Evolutionary conservation across 164 flowering plant species (phyloP), one percentile per base, ranked within the genome.

Genomic region (Dillenia turbinata): DNA sequence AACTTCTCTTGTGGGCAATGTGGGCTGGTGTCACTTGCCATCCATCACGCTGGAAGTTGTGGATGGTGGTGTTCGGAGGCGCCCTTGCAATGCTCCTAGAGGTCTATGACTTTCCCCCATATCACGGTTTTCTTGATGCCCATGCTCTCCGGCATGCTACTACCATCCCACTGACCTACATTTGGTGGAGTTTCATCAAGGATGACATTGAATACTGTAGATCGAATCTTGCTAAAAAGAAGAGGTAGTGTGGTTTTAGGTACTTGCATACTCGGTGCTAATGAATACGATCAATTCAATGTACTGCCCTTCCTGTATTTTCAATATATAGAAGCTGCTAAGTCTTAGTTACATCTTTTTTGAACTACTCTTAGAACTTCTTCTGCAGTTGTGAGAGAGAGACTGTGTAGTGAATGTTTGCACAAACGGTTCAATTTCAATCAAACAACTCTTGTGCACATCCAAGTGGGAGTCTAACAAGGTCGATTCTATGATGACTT

Each of bases 181-280:
- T 93, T 12, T 84, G 89, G 92, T 93, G 98, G 97, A 87, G 91
- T 73, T 90, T 90, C 66, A 69, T 83, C 74, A 77, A 79, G 71
- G 95, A 90, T 50, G 98, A 93, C 47, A 85, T 84, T 0, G 90
- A 83, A 74, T 85, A 78, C 67, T 73, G 82, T 51, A 89, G 94
- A 19, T 55, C 79, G 16, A 52, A 52, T 52, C 82, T 83, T 61
- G 44, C 83, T 44, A 90, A 85, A 78, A 93, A 93, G 74, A 73
- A 49, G 1, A 87, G 81, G 73, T 87, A 80, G 70, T 16, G 33
- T 26, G 33, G 33, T 26, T 26, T 26, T 26, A 26, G 33, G 33
- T 26, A 26, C 5, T 26, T 26, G 26, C 33, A 2, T 2, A 5
- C 2, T 19, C 22, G 3, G 33, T 26, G 33, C 2, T 5, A 1